Evolutionary conservation across 73 alveolate species (phyloP).

Genomic region (Symbiodinium pilosum): DNA sequence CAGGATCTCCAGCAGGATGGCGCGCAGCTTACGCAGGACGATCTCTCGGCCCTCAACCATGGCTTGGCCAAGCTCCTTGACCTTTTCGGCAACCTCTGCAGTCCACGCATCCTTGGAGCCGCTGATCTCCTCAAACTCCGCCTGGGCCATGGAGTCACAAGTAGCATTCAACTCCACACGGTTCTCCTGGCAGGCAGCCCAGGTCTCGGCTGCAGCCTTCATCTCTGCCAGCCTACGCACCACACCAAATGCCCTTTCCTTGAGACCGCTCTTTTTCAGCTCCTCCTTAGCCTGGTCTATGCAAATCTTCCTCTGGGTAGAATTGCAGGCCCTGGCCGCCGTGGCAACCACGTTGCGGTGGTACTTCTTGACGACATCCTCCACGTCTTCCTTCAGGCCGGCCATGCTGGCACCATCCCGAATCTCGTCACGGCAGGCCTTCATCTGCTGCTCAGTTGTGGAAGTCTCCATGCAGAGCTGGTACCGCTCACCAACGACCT

Average conservation of each 20-base stretch:
- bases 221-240: conserved; percentile 12
- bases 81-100: not conserved
- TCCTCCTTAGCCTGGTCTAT: conserved; percentile 5
- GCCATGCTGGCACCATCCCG: conserved; percentile 17
- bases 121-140: conserved; percentile 5
- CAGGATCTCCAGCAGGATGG: conserved; percentile 18
- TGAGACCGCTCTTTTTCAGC: conserved; percentile 18
- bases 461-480: conserved; percentile 14
- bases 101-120: not conserved
- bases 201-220: not conserved
- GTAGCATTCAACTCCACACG: not conserved
- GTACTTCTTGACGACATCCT: not conserved
- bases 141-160: conserved; percentile 20
- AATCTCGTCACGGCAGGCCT: not conserved
- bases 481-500: conserved; percentile 29
- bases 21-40: not conserved
- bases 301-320: not conserved
- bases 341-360: not conserved
- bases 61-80: conserved; percentile 10
- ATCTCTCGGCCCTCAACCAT: conserved; percentile 11
- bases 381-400: not conserved
- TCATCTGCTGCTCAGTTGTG: not conserved
- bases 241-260: not conserved
- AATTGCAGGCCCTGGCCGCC: not conserved
- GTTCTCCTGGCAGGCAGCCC: conserved; percentile 20